Base-by-base conservation (phyloP, 1,139 yeast species). In the Debaryomycetaceae sp. region DNA sequence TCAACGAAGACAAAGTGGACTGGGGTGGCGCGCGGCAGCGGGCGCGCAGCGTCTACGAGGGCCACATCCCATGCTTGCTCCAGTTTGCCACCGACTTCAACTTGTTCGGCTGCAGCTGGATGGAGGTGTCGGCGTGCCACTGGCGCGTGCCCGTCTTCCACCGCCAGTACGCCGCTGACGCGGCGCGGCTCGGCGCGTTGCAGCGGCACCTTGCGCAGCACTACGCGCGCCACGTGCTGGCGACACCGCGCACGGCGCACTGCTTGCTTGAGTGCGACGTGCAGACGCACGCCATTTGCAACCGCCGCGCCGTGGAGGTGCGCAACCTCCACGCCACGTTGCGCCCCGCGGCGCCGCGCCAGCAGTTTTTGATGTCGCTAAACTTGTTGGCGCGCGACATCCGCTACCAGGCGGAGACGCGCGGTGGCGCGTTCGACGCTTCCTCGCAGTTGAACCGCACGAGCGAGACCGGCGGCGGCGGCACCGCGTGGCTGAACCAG, bases 61-160 rank as follows among this genome's bases (percentile, higher is more conserved):
- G 89, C 0, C 97, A 91, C 49, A 66, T 91, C 9, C 93, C 96
- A 0, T 80, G 65, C 45, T 51, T 74, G 1, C 54, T 86, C 13
- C 96, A 91, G 48, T 86, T 91, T 48, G 55, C 85, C 24, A 66
- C 85, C 0, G 98, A 93, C 48, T 86, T 71, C 54, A 89, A 89
- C 47, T 56, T 89, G 23, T 85, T 71, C 51, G 94, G 96, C 1
- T 85, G 96, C 53, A 80, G 82, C 4, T 83, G 93, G 88, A 40
- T 91, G 22, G 59, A 66, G 15, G 34, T 71, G 36, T 36, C 42
- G 19, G 32, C 46, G 2, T 49, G 56, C 25, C 60, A 51, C 34
- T 68, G 69, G 49, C 45, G 78, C 29, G 44, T 49, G 7, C 78
- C 78, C 0, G 29, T 71, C 2, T 37, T 64, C 5, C 37, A 42